Base-by-base conservation (phyloP, 139 green algal species). In the Chlorella ohadii region DNA sequence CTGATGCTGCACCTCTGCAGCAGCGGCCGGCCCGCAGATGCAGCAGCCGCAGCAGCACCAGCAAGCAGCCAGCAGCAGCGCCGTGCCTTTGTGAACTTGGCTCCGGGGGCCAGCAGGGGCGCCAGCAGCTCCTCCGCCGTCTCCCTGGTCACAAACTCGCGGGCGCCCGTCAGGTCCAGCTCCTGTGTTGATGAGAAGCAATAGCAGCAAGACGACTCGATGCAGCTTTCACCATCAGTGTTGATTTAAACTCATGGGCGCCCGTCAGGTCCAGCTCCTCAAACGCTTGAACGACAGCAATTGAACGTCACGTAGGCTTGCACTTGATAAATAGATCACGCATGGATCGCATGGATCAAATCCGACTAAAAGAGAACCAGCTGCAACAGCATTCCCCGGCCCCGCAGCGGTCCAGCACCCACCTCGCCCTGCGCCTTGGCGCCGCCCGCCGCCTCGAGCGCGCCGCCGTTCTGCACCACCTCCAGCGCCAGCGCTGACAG, bases 131-230 rank as follows among this genome's bases (percentile, higher is more conserved):
- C 87, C 67, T 94, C 78, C 11, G 96, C 90, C 0, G 64, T 81
- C 51, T 98, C 93, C 23, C 67, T 86, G 36, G 90, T 96, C 61
- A 99, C 77, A 64, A 98, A 98, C 82, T 99, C 96, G 1, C 96
- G 89, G 25, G 83, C 86, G 59, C 95, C 95, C n/a, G 76, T 92
- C 67, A 99, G 87, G 87, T 99, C 95, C 57, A 98, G 66, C 27
- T 78, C 47, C 75, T 84, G 85, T 57, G 63, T 23, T 47, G 39
- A 31, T 39, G 38, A 11, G 31, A 66, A n/a, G n/a, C n/a, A n/a
- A n/a, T n/a, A n/a, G n/a, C n/a, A n/a, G n/a, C n/a, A n/a, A n/a
- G n/a, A n/a, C n/a, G n/a, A n/a, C n/a, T n/a, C n/a, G n/a, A n/a
- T n/a, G n/a, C n/a, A n/a, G n/a, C n/a, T n/a, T n/a, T n/a, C n/a